These are phyloP conservation scores for Aspergillus egyptiacus DNA, from an alignment of 495 filamentous ascomycete species.

Conservation along the genomic window DNA sequence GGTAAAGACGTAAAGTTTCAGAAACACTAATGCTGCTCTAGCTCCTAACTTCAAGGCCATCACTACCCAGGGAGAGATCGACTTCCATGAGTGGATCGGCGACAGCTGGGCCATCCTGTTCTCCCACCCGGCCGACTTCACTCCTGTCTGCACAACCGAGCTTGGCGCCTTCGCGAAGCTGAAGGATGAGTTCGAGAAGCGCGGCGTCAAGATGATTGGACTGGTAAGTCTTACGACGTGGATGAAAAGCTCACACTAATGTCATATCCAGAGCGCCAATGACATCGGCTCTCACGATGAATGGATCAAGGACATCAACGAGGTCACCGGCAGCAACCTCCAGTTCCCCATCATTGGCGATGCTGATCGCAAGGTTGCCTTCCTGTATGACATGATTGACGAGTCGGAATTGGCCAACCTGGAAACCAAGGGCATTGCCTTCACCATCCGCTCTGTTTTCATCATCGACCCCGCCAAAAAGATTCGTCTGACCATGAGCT, in stretches of 20 bases:
- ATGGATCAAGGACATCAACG: conserved; percentile 65
- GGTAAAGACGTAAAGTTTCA: too few species aligned
- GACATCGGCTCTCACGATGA: conserved; percentile 50
- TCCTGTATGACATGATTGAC: conserved; percentile 63
- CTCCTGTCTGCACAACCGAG: conserved; percentile 66
- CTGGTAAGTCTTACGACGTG: conserved; percentile 23
- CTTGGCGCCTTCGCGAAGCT: conserved; percentile 62
- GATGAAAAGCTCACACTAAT: neutral
- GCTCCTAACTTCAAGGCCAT: conserved; percentile 61
- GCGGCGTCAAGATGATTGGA: conserved; percentile 62
- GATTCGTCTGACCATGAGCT: conserved; percentile 62
- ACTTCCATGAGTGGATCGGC: conserved; percentile 57
- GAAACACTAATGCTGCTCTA: conserved; percentile 8
- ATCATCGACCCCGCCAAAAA: conserved; percentile 66
- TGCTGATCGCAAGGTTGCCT: conserved; percentile 58
- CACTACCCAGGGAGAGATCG: conserved; percentile 61
- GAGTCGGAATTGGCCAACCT: conserved; percentile 51
- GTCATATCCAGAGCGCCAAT: conserved; percentile 46
- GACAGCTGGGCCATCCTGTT: conserved; percentile 61
- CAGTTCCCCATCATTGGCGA: conserved; percentile 67
- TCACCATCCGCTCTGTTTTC: conserved; percentile 65
- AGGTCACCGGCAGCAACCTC: conserved; percentile 49
- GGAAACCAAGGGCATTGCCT: conserved; percentile 52
- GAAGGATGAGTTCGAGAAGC: conserved; percentile 54
- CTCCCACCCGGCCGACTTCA: conserved; percentile 66